phyloP scores from a whole-genome alignment of 2,329 filamentous ascomycete genomes.

The Lasiodiplodia gonubiensis region DNA sequence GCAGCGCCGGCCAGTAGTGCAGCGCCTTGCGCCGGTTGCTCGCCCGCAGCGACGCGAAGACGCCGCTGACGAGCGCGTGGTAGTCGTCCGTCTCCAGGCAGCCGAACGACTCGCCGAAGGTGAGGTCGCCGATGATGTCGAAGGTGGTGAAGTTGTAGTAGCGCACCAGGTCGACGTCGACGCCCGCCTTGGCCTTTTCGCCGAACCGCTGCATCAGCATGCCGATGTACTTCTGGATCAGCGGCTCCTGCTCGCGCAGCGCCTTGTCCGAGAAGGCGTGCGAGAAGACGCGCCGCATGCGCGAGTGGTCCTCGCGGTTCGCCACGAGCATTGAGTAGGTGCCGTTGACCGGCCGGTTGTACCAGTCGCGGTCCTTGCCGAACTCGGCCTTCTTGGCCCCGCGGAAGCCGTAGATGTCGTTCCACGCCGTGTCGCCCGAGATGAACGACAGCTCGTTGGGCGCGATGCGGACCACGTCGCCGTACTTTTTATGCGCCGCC shows the following conservation, averaged over 20 bases:
- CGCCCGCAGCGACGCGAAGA: conserved; percentile 24
- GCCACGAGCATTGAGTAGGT: conserved; percentile 46
- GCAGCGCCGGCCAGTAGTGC: conserved; percentile 43
- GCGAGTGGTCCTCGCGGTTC: conserved; percentile 47
- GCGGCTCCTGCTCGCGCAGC: conserved; percentile 47
- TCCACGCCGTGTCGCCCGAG: conserved; percentile 50
- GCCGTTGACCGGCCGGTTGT: conserved; percentile 39
- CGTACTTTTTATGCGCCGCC: conserved; percentile 48
- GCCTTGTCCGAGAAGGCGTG: conserved; percentile 51
- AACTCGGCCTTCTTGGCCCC: conserved; percentile 33
- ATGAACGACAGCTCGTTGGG: conserved; percentile 53
- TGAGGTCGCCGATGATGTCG: conserved; percentile 37
- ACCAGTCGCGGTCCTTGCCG: conserved; percentile 41
- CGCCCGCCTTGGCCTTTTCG: conserved; percentile 40
- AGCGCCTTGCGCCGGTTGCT: conserved; percentile 33
- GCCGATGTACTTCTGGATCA: conserved; percentile 49
- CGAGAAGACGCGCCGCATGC: conserved; percentile 47
- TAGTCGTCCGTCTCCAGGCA: conserved; percentile 31
- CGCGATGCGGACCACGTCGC: conserved; percentile 49
- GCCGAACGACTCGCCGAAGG: conserved; percentile 36
- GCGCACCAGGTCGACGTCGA: conserved; percentile 43
- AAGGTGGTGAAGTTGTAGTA: conserved; percentile 39
- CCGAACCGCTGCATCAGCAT: conserved; percentile 48
- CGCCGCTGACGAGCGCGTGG: conserved; percentile 6
- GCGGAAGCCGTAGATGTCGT: conserved; percentile 43